Conservation (phyloP, 2,329 filamentous ascomycete species). For the Botrytis medusae region DNA sequence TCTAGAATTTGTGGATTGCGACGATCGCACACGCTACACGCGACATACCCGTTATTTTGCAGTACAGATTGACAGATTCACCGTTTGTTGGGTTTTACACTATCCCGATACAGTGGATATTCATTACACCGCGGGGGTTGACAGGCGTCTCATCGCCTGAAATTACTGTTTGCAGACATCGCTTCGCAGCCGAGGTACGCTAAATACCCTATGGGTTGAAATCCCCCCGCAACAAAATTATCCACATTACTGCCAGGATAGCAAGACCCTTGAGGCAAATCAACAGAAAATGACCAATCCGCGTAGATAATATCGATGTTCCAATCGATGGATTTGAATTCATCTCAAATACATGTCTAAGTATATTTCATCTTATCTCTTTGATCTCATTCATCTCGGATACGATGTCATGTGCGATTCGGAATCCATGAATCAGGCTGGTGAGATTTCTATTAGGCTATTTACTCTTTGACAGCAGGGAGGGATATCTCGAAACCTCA, state of each 20-base stretch:
- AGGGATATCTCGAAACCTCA: background rate
- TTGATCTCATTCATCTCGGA: background rate
- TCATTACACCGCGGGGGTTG: background rate
- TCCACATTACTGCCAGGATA: background rate
- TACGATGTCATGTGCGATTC: background rate
- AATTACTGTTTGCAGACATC: background rate
- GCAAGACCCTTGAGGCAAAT: background rate
- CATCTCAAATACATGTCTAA: background rate
- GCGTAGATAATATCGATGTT: background rate
- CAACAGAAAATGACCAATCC: background rate
- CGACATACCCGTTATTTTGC: background rate
- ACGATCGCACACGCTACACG: background rate
- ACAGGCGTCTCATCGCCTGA: background rate
- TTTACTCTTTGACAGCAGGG: background rate
- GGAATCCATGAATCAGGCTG: background rate
- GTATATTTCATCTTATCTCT: constrained; percentile 6
- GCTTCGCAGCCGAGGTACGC: constrained; percentile 10
- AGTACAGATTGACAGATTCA: background rate
- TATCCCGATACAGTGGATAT: background rate
- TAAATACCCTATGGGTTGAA: background rate
- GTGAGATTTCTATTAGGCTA: constrained; percentile 6
- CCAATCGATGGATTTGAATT: background rate
- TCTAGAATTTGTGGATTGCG: background rate
- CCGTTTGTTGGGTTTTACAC: background rate
- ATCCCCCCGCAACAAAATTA: background rate